phyloP scores from a whole-genome alignment of 257 asterid genomes.

The Schizonepeta tenuifolia region DNA sequence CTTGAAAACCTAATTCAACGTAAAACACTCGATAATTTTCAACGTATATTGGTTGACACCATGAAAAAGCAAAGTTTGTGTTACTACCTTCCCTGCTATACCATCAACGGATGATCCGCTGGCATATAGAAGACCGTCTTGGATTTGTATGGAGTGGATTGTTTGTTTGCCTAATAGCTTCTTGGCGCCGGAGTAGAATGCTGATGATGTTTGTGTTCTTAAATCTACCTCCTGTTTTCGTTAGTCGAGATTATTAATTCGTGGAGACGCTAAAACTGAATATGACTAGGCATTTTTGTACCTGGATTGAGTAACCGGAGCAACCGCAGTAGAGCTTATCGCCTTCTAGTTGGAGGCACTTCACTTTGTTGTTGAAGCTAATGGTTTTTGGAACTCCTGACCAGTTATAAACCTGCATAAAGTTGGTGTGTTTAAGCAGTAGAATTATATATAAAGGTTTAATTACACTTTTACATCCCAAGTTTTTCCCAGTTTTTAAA shows the following conservation, averaged over 20 bases:
- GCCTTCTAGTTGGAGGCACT: conserved; percentile 55
- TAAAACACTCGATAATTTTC: neutral
- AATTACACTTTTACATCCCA: no score
- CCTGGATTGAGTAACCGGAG: conserved; percentile 73
- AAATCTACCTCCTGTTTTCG: conserved; percentile 73
- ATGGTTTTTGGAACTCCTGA: conserved; percentile 63
- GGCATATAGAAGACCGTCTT: conserved; percentile 52
- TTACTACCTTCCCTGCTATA: conserved; percentile 70
- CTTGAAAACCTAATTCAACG: conserved; percentile 59
- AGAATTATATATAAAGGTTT: neutral
- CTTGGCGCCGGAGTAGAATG: conserved; percentile 70
- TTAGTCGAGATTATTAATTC: neutral
- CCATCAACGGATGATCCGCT: conserved; percentile 76
- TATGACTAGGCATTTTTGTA: conserved; percentile 3
- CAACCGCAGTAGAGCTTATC: conserved; percentile 81
- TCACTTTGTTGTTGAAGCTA: conserved; percentile 69
- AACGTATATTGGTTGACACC: neutral
- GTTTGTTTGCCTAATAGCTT: conserved; percentile 74
- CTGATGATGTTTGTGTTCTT: conserved; percentile 50
- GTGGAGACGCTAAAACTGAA: neutral
- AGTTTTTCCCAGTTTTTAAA: no score
- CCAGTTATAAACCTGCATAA: conserved; percentile 73
- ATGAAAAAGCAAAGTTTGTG: neutral
- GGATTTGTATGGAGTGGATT: conserved; percentile 53
- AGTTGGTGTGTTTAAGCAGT: neutral